These are phyloP conservation scores for Skeletonema menzelii DNA, from an alignment of 108 stramenopile species.

Conservation along the genomic window DNA sequence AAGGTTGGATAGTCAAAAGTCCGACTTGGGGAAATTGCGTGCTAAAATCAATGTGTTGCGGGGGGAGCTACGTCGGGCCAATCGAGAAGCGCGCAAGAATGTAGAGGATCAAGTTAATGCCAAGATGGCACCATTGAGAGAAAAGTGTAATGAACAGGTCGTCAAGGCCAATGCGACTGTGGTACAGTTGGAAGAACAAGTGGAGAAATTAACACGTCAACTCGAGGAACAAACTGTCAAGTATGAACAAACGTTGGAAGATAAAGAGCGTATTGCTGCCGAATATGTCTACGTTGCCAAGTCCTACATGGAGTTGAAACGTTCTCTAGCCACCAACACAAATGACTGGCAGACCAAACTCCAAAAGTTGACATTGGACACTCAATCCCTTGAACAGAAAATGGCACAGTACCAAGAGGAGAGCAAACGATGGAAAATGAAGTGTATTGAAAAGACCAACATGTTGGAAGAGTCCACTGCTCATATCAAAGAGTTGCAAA, in stretches of 20 bases:
- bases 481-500: slow-evolving; percentile 18
- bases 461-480: slow-evolving; percentile 9
- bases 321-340: slow-evolving; percentile 1
- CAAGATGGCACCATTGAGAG: slow-evolving; percentile 1
- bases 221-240: slow-evolving; percentile 1
- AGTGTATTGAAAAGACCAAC: slow-evolving; percentile 22
- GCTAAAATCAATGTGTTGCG: slow-evolving; percentile 20
- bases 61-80: slow-evolving; percentile 14
- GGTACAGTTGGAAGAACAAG: slow-evolving; percentile 16
- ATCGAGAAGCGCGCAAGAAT: background rate
- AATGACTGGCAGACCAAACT: background rate
- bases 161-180: slow-evolving; percentile 1
- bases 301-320: slow-evolving; percentile 15
- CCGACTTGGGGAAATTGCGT: slow-evolving; percentile 25
- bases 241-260: slow-evolving; percentile 16
- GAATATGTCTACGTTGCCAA: slow-evolving; percentile 31
- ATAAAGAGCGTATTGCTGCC: slow-evolving; percentile 27
- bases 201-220: slow-evolving; percentile 11
- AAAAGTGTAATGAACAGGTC: slow-evolving; percentile 19
- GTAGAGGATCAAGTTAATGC: slow-evolving; percentile 12
- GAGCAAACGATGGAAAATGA: slow-evolving; percentile 14
- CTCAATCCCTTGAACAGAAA: background rate
- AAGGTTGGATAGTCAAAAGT: slow-evolving; percentile 9
- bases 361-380: background rate
- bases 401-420: slow-evolving; percentile 19